A percentile compares a stretch with the other conserved stretches of the same genome.
These are phyloP conservation scores for Stentor coeruleus DNA, from an alignment of 73 alveolate genomes.

Conservation along the genomic window DNA sequence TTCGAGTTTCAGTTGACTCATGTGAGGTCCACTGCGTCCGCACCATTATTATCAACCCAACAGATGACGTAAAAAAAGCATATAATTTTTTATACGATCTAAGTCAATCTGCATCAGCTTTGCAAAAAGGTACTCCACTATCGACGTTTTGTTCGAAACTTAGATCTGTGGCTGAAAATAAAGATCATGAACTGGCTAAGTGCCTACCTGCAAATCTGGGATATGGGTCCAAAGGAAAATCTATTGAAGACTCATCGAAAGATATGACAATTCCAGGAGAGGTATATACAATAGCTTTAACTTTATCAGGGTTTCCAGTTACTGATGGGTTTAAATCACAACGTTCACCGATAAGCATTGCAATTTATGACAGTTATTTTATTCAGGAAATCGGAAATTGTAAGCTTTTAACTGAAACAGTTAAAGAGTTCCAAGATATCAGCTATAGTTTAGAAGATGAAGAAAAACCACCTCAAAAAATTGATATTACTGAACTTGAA, in stretches of 20 bases:
- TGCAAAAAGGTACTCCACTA: not conserved
- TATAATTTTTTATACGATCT: slow-evolving; percentile 61
- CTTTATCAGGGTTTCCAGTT: not conserved
- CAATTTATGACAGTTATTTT: slow-evolving; percentile 48
- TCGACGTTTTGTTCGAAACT: not conserved
- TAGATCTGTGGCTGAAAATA: not conserved
- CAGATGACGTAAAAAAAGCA: slow-evolving; percentile 59
- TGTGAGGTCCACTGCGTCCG: slow-evolving; percentile 67
- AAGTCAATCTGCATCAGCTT: slow-evolving; percentile 36
- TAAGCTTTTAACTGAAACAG: slow-evolving; percentile 32
- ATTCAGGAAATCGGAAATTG: slow-evolving; percentile 34
- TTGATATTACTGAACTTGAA: slow-evolving; percentile 20
- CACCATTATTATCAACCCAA: slow-evolving; percentile 78
- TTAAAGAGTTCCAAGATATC: slow-evolving; percentile 48
- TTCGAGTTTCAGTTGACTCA: slow-evolving; percentile 68
- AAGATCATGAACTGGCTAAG: not conserved
- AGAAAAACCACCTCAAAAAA: slow-evolving; percentile 30
- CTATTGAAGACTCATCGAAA: slow-evolving; percentile 36
- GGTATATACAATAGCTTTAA: slow-evolving; percentile 37
- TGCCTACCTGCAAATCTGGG: not conserved
- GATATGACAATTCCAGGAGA: slow-evolving; percentile 37
- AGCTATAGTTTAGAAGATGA: slow-evolving; percentile 52
- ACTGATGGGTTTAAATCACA: slow-evolving; percentile 34
- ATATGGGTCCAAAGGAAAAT: not conserved
- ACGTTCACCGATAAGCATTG: slow-evolving; percentile 28